Conservation (phyloP, 306 rosid genomes). For the Argentina anserina region DNA sequence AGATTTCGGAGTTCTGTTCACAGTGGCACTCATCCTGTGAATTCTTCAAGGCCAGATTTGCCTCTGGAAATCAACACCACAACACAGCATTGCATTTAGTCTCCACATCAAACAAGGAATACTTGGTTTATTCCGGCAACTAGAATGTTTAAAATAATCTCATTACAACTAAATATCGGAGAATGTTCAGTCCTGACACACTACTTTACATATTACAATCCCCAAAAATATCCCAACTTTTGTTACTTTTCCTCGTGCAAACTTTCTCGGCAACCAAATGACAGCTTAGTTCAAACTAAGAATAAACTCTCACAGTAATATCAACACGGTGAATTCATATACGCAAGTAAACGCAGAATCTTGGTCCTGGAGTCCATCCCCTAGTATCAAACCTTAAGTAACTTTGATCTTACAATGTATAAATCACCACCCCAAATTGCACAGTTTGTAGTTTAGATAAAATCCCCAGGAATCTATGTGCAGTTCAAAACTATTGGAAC, state of each 20-base stretch:
- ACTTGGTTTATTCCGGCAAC: not conserved
- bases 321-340: not conserved
- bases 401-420: not conserved
- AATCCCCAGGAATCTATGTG: not conserved
- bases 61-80: slow-evolving; percentile 28
- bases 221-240: not conserved
- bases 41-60: not conserved
- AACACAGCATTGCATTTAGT: not conserved
- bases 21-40: slow-evolving; percentile 54
- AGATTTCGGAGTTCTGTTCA: slow-evolving; percentile 70
- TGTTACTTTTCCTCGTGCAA: not conserved
- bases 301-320: not conserved
- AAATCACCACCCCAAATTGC: not conserved
- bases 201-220: not conserved
- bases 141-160: not conserved
- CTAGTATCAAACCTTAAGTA: not conserved
- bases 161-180: not conserved
- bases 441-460: not conserved
- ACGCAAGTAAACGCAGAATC: not conserved
- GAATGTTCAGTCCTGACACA: not conserved
- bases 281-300: not conserved
- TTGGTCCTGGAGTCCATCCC: not conserved
- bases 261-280: slow-evolving; percentile 13
- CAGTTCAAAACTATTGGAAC: not conserved
- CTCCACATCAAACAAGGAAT: not conserved